A percentile compares a stretch with the other conserved stretches of the same genome.
Conservation (phyloP, 345 rosid genomes). For the Hibiscus syriacus region DNA sequence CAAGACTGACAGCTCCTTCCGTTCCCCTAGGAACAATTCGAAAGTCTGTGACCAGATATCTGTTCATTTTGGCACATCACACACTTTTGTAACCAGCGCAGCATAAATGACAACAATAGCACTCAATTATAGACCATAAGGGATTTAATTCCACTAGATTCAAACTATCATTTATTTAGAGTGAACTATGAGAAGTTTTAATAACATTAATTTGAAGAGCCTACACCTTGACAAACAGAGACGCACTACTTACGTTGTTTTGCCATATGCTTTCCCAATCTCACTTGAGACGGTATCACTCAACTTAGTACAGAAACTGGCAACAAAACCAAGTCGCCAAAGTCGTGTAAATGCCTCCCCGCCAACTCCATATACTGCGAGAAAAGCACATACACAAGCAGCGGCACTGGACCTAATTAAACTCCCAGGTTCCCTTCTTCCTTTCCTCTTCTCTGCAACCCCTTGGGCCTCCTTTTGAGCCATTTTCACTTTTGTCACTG, state of each 20-base stretch:
- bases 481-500: conserved; percentile 89
- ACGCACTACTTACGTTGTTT: conserved; percentile 68
- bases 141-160: not conserved
- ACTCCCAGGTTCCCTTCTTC: conserved; percentile 93
- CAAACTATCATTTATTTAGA: not conserved
- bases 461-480: conserved; percentile 94
- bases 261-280: conserved; percentile 96
- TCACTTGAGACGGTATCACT: conserved; percentile 92
- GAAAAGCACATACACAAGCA: conserved; percentile 81
- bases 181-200: not conserved
- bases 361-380: conserved; percentile 58
- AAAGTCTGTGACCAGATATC: conserved; percentile 79
- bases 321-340: conserved; percentile 80
- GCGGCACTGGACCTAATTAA: conserved; percentile 99
- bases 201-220: not conserved
- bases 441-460: conserved; percentile 90
- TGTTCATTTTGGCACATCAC: conserved; percentile 16
- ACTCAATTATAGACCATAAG: not conserved
- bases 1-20: conserved; percentile 91
- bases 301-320: conserved; percentile 95
- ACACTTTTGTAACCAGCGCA: not conserved
- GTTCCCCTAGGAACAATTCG: conserved; percentile 93
- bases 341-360: conserved; percentile 50
- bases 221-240: not conserved
- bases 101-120: not conserved